These are phyloP conservation scores for Saccharomycopsis crataegensis DNA, from an alignment of 1,139 yeast genomes.

Conservation along the genomic window DNA sequence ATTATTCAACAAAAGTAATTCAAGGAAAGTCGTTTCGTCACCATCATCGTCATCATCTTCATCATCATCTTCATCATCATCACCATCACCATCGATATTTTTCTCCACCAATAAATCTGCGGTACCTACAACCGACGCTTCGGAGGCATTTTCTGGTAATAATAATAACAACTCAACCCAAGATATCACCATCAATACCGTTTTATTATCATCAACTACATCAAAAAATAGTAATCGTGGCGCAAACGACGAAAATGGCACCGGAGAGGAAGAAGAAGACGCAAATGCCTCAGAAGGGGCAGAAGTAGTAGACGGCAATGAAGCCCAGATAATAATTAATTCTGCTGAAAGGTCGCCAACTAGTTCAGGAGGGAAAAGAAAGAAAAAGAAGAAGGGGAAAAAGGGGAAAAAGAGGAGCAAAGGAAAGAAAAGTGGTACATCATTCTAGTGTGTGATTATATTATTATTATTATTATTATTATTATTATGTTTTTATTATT, in stretches of 20 bases:
- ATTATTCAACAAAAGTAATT: neutral
- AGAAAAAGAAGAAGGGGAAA: constrained; percentile 3
- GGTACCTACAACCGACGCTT: neutral
- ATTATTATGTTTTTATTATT: neutral
- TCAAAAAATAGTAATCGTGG: constrained; percentile 21
- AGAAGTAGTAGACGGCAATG: too few relatives aligned
- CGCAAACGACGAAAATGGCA: neutral
- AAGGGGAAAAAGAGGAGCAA: constrained; percentile 5
- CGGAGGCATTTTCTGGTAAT: neutral
- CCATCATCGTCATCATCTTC: neutral
- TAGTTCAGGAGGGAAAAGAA: neutral
- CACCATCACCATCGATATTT: neutral
- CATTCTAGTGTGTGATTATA: constrained; percentile 4
- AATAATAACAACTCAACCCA: constrained; percentile 7
- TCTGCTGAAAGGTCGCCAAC: constrained; percentile 19
- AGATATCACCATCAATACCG: constrained; percentile 71
- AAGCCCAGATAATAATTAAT: too few relatives aligned
- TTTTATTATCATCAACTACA: constrained; percentile 52
- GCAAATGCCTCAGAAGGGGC: too few relatives aligned
- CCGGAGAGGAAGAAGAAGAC: neutral
- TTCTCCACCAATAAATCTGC: constrained; percentile 26
- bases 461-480: neutral
- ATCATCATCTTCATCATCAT: neutral
- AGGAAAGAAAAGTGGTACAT: constrained; percentile 10
- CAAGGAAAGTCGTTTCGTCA: constrained; percentile 3